Percentiles rank a stretch among this genome's conserved stretches.
phyloP scores from a whole-genome alignment of 1,284 basidiomycete species.

The Ustilago lituana region DNA sequence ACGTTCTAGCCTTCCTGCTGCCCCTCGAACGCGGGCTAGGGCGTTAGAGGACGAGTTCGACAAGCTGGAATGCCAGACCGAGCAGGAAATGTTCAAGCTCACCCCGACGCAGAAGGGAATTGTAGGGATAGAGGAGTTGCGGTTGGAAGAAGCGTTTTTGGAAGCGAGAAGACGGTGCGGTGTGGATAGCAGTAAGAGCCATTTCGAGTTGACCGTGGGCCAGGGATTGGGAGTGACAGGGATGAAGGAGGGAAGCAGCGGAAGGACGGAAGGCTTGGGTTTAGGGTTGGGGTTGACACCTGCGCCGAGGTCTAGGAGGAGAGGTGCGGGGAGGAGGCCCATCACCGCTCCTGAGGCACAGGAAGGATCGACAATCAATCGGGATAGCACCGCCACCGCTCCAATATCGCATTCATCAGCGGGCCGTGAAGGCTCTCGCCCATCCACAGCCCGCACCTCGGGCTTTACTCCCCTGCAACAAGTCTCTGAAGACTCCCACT shows the following conservation, averaged over 20 bases:
- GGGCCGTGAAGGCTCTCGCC: no score
- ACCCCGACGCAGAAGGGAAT: not conserved
- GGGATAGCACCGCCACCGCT: not conserved
- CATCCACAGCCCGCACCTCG: no score
- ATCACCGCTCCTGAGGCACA: conserved; percentile 21
- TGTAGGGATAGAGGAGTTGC: not conserved
- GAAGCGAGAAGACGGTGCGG: conserved; percentile 24
- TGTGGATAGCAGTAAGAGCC: conserved; percentile 11
- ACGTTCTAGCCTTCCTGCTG: conserved; percentile 9
- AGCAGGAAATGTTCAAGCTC: conserved; percentile 15
- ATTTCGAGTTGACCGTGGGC: conserved; percentile 11
- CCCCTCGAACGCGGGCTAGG: not conserved
- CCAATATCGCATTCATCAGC: no score
- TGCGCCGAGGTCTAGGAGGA: conserved; percentile 7
- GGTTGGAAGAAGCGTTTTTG: conserved; percentile 21
- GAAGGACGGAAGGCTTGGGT: not conserved
- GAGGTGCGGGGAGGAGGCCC: conserved; percentile 6
- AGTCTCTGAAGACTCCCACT: not conserved
- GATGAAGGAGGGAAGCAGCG: not conserved
- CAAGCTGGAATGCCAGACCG: conserved; percentile 36
- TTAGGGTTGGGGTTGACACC: conserved; percentile 4
- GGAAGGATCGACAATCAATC: not conserved
- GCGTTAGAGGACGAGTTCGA: conserved; percentile 37
- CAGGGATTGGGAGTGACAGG: not conserved
- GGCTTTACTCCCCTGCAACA: no score